phyloP scores from a whole-genome alignment of 2,329 filamentous ascomycete genomes.

The Lasiodiplodia hormozganensis region DNA sequence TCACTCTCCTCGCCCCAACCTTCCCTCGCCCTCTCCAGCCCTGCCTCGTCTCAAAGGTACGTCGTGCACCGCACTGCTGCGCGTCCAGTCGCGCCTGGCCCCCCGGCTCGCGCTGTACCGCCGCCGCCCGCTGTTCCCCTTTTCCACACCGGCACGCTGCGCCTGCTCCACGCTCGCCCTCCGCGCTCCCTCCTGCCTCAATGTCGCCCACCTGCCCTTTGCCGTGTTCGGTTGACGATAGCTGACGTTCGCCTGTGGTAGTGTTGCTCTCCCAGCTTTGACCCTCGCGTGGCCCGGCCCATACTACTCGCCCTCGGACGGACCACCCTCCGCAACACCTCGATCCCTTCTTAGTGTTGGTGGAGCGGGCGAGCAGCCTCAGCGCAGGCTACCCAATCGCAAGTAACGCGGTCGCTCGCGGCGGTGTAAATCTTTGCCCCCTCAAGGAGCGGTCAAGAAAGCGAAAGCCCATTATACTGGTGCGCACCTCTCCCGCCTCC shows the following conservation, averaged over 20 bases:
- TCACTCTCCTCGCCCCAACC: slow-evolving; percentile 36
- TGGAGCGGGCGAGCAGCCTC: slow-evolving; percentile 19
- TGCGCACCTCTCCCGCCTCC: slow-evolving; percentile 31
- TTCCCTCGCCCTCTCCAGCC: slow-evolving; percentile 37
- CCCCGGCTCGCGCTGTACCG: slow-evolving; percentile 33
- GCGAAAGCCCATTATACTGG: slow-evolving; percentile 28
- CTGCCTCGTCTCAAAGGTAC: slow-evolving; percentile 30
- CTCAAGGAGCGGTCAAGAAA: slow-evolving; percentile 29
- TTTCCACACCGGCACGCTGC: slow-evolving; percentile 37
- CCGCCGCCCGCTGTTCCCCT: slow-evolving; percentile 43
- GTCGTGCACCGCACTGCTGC: slow-evolving; percentile 33
- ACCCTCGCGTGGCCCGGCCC: slow-evolving; percentile 30
- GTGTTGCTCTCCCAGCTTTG: slow-evolving; percentile 30
- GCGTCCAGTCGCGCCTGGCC: slow-evolving; percentile 33
- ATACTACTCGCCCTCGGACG: slow-evolving; percentile 27
- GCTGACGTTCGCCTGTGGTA: slow-evolving; percentile 23
- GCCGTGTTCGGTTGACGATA: slow-evolving; percentile 7
- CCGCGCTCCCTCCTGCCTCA: slow-evolving; percentile 11
- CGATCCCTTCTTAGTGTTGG: slow-evolving; percentile 18
- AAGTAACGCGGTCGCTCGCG: slow-evolving; percentile 24
- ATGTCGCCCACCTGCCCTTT: slow-evolving; percentile 9
- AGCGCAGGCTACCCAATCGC: slow-evolving; percentile 11
- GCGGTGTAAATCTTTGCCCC: slow-evolving; percentile 19
- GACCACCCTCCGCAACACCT: slow-evolving; percentile 29
- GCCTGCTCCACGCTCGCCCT: slow-evolving; percentile 39